These are phyloP conservation scores for Rosa chinensis DNA, from an alignment of 306 rosid genomes.

Conservation along the genomic window DNA sequence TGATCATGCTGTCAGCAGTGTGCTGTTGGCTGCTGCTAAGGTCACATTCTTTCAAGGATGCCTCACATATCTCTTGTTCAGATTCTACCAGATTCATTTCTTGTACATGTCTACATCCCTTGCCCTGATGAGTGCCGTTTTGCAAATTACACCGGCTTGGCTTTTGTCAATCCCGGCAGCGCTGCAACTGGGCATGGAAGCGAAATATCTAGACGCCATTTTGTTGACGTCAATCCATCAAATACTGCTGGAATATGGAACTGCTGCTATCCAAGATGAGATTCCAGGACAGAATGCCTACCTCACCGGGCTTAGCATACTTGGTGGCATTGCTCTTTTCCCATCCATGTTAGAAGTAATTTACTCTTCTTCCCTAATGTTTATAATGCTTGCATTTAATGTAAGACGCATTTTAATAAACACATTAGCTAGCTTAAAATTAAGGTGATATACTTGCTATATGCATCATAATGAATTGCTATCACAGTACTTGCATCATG, in stretches of 20 bases:
- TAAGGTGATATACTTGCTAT: too few species aligned
- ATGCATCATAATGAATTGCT: too few species aligned
- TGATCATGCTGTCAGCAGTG: slow-evolving; percentile 43
- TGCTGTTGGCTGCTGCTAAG: slow-evolving; percentile 37
- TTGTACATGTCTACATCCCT: slow-evolving; percentile 36
- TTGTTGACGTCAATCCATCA: slow-evolving; percentile 35
- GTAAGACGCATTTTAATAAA: not conserved
- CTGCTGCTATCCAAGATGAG: slow-evolving; percentile 42
- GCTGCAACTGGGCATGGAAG: slow-evolving; percentile 37
- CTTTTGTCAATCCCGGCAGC: slow-evolving; percentile 35
- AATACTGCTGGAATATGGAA: slow-evolving; percentile 36
- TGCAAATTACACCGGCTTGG: slow-evolving; percentile 35
- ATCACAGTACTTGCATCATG: too few species aligned
- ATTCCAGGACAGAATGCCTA: slow-evolving; percentile 45
- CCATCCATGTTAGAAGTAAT: slow-evolving; percentile 37
- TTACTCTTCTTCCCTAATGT: not conserved
- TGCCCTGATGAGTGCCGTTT: slow-evolving; percentile 35
- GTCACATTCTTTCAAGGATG: slow-evolving; percentile 41
- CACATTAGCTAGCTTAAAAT: not conserved
- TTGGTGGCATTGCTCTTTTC: slow-evolving; percentile 42
- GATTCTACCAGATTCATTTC: slow-evolving; percentile 41
- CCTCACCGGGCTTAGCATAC: slow-evolving; percentile 45
- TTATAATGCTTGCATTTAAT: not conserved
- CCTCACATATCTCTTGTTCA: slow-evolving; percentile 37
- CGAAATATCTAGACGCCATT: slow-evolving; percentile 34